These are phyloP conservation scores for Xeromyces bisporus DNA, from an alignment of 495 filamentous ascomycete genomes.

Conservation along the genomic window DNA sequence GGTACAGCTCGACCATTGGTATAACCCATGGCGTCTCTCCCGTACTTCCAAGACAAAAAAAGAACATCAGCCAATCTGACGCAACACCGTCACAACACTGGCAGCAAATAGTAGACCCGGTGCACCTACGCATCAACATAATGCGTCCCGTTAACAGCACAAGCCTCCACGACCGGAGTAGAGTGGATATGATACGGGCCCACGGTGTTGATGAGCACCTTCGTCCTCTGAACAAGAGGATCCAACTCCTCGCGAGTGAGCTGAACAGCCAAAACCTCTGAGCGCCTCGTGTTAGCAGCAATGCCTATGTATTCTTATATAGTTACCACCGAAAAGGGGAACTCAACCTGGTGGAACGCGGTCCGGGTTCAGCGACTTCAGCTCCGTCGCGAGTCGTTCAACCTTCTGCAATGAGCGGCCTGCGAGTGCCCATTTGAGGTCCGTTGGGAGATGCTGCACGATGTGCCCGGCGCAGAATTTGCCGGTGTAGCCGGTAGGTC, in stretches of 20 bases:
- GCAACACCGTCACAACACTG: no score
- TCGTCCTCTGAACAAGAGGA: slow-evolving; percentile 54
- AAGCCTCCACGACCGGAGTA: slow-evolving; percentile 70
- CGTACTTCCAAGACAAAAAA: no score
- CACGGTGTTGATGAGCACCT: slow-evolving; percentile 64
- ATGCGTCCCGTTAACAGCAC: slow-evolving; percentile 72
- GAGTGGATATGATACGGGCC: slow-evolving; percentile 73
- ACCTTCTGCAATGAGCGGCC: slow-evolving; percentile 66
- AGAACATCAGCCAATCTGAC: no score
- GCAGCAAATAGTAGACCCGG: not conserved
- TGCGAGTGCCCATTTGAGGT: slow-evolving; percentile 79
- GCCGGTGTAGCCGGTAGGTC: slow-evolving; percentile 80
- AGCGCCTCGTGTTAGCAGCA: no score
- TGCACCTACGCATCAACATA: slow-evolving; percentile 56
- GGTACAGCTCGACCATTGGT: slow-evolving; percentile 66
- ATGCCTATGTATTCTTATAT: no score
- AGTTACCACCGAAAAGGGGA: no score
- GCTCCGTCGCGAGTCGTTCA: slow-evolving; percentile 43
- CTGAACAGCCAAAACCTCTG: slow-evolving; percentile 46
- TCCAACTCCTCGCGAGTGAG: slow-evolving; percentile 48
- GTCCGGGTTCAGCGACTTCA: slow-evolving; percentile 50
- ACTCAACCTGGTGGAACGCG: slow-evolving; percentile 53
- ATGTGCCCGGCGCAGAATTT: slow-evolving; percentile 64
- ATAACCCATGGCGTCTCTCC: slow-evolving; percentile 73
- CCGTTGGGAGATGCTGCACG: slow-evolving; percentile 51